Evolutionary conservation across 23 red algal genomes (phyloP).

Genomic region (Cyanidium caldarium): DNA sequence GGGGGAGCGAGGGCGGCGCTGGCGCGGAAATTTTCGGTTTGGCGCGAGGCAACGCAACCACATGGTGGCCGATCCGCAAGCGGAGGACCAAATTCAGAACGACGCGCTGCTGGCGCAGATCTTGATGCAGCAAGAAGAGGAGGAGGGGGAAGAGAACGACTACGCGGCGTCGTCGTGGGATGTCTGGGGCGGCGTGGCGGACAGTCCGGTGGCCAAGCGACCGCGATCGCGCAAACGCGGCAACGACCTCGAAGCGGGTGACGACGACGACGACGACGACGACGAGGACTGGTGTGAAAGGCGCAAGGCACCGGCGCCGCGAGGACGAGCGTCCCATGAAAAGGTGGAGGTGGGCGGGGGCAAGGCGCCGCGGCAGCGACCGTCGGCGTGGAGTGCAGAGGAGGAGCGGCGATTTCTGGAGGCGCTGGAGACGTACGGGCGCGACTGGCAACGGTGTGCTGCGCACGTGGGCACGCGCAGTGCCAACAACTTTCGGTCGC

Average conservation of each 20-base stretch:
- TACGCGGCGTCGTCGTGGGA: constrained; percentile 2
- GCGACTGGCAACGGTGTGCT: constrained; percentile 64
- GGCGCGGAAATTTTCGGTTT: not conserved
- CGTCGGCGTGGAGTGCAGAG: constrained; percentile 45
- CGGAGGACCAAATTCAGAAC: not conserved
- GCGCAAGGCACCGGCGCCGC: not conserved
- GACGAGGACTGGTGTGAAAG: not conserved
- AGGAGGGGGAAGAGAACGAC: not conserved
- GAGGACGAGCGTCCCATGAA: not conserved
- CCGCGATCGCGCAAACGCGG: too few relatives aligned
- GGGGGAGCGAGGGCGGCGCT: not conserved
- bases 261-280: not conserved
- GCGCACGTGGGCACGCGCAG: constrained; percentile 56
- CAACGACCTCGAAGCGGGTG: not conserved
- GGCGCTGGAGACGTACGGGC: constrained; percentile 51
- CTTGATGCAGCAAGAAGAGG: not conserved
- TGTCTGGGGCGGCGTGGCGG: not conserved
- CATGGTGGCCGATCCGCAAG: not conserved
- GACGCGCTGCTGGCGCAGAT: constrained; percentile 2
- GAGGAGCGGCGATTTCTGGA: constrained; percentile 67
- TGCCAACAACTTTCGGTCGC: constrained; percentile 51
- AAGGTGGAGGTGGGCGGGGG: not conserved
- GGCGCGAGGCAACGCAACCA: not conserved
- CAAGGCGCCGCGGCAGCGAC: constrained; percentile 32
- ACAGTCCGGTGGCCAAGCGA: too few relatives aligned